Evolutionary conservation across 148 eudicot genomes (phyloP).

Genomic region (Rhododendron henanense): DNA sequence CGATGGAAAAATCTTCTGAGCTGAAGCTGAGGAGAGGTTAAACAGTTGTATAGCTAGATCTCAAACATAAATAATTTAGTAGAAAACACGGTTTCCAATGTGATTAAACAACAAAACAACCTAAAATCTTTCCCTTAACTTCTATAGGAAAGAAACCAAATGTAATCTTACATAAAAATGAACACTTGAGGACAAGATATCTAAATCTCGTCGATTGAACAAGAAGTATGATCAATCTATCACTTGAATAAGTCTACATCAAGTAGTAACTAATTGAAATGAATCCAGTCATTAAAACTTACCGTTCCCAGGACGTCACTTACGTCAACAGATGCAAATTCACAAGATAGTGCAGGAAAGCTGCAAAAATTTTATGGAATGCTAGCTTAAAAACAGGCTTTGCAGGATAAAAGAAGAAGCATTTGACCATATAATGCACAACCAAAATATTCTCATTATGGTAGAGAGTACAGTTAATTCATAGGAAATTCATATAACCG

Average conservation of each 20-base stretch:
- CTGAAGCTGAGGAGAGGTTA: not conserved
- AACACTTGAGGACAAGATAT: not conserved
- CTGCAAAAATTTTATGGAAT: constrained; percentile 34
- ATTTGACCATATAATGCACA: not conserved
- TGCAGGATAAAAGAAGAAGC: not conserved
- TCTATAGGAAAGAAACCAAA: not conserved
- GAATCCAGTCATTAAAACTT: constrained; percentile 31
- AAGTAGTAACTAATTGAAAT: constrained; percentile 9
- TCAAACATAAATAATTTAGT: not conserved
- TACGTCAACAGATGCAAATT: constrained; percentile 97
- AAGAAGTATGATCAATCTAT: not conserved
- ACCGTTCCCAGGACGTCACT: constrained; percentile 97
- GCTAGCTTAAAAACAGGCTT: not conserved
- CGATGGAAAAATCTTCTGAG: not conserved
- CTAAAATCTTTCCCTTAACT: not conserved
- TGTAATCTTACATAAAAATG: not conserved
- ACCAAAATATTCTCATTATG: not conserved
- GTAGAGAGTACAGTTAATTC: not conserved
- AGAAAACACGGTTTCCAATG: not conserved
- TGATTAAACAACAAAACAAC: not conserved
- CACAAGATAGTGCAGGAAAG: constrained; percentile 93
- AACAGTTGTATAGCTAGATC: not conserved
- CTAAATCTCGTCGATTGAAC: not conserved
- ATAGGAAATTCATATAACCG: not conserved
- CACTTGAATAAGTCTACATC: not conserved